phyloP scores from a whole-genome alignment of 2,329 filamentous ascomycete genomes.

The Septoria petroselini region DNA sequence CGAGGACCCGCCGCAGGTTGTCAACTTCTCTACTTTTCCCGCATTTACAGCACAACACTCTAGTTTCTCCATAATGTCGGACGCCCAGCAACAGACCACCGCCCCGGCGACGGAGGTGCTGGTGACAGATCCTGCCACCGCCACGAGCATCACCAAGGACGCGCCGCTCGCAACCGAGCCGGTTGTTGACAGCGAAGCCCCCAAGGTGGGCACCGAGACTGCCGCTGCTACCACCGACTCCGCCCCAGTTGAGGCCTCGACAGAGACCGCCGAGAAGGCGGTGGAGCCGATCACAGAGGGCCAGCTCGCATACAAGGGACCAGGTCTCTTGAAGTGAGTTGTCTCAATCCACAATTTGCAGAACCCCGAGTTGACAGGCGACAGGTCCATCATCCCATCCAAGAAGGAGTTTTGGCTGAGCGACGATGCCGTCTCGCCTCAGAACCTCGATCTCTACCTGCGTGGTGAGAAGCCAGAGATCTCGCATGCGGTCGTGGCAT shows the following conservation, averaged over 20 bases:
- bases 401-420: conserved; percentile 80
- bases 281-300: conserved; percentile 75
- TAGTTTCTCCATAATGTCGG: conserved; percentile 27
- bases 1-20: not conserved
- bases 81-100: conserved; percentile 25
- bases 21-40: not conserved
- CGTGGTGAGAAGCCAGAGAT: conserved; percentile 82
- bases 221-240: conserved; percentile 32
- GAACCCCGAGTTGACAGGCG: conserved; percentile 16
- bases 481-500: conserved; percentile 76
- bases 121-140: conserved; percentile 33
- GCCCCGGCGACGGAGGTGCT: conserved; percentile 21
- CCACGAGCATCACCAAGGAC: conserved; percentile 39
- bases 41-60: not conserved
- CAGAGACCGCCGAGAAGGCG: conserved; percentile 46
- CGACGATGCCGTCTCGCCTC: conserved; percentile 67
- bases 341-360: not conserved
- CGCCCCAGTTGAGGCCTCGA: conserved; percentile 44
- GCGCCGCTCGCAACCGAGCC: conserved; percentile 41
- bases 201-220: conserved; percentile 35
- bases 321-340: conserved; percentile 83
- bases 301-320: conserved; percentile 82
- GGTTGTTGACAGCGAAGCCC: conserved; percentile 41
- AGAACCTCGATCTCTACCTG: conserved; percentile 72
- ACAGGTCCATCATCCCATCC: conserved; percentile 79